Conservation (phyloP, 2,329 filamentous ascomycete species). For the Trichoderma atrobrunneum region DNA sequence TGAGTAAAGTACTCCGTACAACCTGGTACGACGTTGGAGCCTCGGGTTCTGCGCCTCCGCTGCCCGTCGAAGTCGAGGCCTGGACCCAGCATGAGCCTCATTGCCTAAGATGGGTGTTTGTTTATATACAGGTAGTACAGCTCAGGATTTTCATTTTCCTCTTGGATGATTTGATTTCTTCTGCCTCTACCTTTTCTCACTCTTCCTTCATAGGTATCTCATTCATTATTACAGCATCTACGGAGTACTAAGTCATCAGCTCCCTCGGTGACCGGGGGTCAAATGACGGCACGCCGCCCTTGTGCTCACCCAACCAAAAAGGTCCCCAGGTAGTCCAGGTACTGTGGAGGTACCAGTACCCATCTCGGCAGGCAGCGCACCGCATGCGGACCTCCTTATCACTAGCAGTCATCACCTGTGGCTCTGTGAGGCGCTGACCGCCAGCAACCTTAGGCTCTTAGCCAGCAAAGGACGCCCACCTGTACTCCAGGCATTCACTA, state of each 20-base stretch:
- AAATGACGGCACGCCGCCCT: conserved; percentile 11
- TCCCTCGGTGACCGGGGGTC: neutral
- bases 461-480: conserved; percentile 10
- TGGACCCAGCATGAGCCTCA: neutral
- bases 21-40: neutral
- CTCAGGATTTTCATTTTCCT: neutral
- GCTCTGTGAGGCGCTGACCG: conserved; percentile 13
- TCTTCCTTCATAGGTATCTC: neutral
- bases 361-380: conserved; percentile 12
- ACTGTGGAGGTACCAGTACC: neutral
- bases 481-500: conserved; percentile 18
- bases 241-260: neutral
- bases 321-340: neutral
- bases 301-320: neutral
- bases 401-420: conserved; percentile 1
- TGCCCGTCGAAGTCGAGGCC: neutral
- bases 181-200: neutral
- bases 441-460: conserved; percentile 14
- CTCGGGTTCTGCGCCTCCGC: neutral
- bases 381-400: conserved; percentile 15
- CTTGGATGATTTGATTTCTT: neutral
- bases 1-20: neutral
- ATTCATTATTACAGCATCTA: neutral
- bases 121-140: neutral
- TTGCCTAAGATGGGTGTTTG: neutral